Evolutionary conservation across 2,329 filamentous ascomycete species (phyloP), one percentile per base, ranked within the genome.

Genomic region (Bipolaris oryzae): DNA sequence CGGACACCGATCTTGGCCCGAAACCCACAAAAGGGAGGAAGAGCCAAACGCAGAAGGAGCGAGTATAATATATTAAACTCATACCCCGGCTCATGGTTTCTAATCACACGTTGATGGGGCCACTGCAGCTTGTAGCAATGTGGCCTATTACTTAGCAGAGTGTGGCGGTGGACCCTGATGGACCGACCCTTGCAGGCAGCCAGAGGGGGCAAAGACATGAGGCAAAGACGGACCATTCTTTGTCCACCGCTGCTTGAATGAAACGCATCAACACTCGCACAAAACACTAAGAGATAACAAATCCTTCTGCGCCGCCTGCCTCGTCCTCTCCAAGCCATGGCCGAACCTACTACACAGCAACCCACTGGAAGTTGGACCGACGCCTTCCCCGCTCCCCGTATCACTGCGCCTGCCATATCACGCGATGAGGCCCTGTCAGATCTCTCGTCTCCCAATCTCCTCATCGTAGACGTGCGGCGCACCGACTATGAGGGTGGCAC

Each of bases 401-500:
- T 66, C 46, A 76, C 74, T 7, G 75, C 78, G 25, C 69, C 74
- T 15, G 52, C 75, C 55, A 74, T 80, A 61, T 68, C 78, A 48
- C 72, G 71, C 50, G 69, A 74, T 21, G 71, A 70, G 16, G 78
- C 69, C 13, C 66, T 78, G 47, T 70, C 72, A 50, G 49, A 58
- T 20, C 61, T 74, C 31, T 72, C 72, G 62, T 80, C 68, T 63
- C 74, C 59, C 62, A 62, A 69, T 37, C 64, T 80, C 50, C 76
- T 81, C 38, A 66, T 80, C 47, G 70, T 80, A 11, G 79, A 81
- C 60, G 76, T 80, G 31, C 76, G 79, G 20, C 72, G 79, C 37
- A 81, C 74, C n/a, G 79, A 81, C 64, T 81, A 79, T 58, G 77
- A 79, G 51, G 79, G 79, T 34, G 79, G 79, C 13, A 67, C 72